Conservation (phyloP, 139 green algal genomes). For the Asterochloris sp. region DNA sequence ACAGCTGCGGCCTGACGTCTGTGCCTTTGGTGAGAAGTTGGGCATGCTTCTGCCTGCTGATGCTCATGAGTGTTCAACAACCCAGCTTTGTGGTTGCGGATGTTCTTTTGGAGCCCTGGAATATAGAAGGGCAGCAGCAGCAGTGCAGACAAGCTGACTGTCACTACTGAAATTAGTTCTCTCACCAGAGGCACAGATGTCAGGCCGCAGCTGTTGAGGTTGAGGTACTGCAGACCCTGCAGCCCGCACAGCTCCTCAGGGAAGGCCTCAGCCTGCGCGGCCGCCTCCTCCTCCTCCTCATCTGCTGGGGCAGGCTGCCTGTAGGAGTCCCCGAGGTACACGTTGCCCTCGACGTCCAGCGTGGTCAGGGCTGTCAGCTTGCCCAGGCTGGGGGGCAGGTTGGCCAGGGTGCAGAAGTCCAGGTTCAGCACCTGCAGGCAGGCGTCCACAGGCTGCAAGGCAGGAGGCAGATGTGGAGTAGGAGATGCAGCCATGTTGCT, state of each 20-base stretch:
- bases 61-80: too few species aligned
- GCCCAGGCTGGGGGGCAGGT: constrained; percentile 24
- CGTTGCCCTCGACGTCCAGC: constrained; percentile 34
- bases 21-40: constrained; percentile 10
- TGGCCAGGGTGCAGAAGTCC: constrained; percentile 27
- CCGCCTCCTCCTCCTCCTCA: neutral
- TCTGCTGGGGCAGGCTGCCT: neutral
- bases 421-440: constrained; percentile 25
- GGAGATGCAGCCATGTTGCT: too few species aligned
- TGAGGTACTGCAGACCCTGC: constrained; percentile 22
- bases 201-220: constrained; percentile 34
- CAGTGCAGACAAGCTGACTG: neutral
- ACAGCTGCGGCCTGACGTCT: constrained; percentile 25
- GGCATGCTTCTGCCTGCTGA: too few species aligned
- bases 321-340: constrained; percentile 25
- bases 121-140: neutral
- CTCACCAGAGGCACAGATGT: constrained; percentile 14
- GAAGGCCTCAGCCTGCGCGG: constrained; percentile 4
- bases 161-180: neutral
- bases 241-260: constrained; percentile 19
- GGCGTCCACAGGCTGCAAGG: too few species aligned
- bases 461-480: too few species aligned
- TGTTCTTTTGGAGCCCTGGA: neutral
- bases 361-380: constrained; percentile 27
- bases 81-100: too few species aligned